A percentile compares a stretch with the other conserved stretches of the same genome.
Evolutionary conservation across 2,329 filamentous ascomycete species (phyloP).

Genomic region (Curvularia sp.): DNA sequence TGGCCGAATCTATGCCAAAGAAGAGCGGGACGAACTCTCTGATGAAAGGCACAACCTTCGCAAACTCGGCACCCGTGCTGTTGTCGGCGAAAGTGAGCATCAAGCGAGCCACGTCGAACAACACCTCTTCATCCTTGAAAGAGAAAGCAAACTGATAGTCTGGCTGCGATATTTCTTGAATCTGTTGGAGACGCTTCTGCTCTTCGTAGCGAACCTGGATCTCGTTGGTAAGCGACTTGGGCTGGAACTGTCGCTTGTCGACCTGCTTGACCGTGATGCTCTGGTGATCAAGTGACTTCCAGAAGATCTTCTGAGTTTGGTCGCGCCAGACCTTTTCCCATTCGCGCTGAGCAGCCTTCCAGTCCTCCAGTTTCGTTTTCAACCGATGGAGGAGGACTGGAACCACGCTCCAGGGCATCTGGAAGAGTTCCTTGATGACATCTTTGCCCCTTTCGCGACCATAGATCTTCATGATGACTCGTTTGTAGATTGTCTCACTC

Average conservation of each 20-base stretch:
- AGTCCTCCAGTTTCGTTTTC: constrained; percentile 96
- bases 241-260: constrained; percentile 90
- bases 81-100: constrained; percentile 56
- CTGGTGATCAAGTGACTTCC: constrained; percentile 96
- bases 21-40: constrained; percentile 60
- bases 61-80: constrained; percentile 53
- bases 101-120: constrained; percentile 58
- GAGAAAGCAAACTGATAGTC: constrained; percentile 78
- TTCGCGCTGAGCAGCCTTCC: constrained; percentile 94
- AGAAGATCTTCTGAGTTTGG: constrained; percentile 93
- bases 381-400: constrained; percentile 86
- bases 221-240: constrained; percentile 87
- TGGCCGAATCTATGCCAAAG: constrained; percentile 58
- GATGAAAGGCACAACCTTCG: constrained; percentile 56
- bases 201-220: constrained; percentile 95
- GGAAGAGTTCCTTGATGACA: constrained; percentile 87
- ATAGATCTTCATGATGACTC: constrained; percentile 97
- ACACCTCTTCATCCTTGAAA: constrained; percentile 66
- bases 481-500: constrained; percentile 95
- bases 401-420: constrained; percentile 82
- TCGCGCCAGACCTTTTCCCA: constrained; percentile 99
- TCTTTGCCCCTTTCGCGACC: constrained; percentile 81
- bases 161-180: constrained; percentile 64
- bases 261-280: constrained; percentile 85
- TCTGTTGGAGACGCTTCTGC: constrained; percentile 74